Percentiles rank a stretch among this genome's conserved stretches.
Evolutionary conservation across 2,329 filamentous ascomycete genomes (phyloP).

Genomic region (Aspergillus sclerotialis): DNA sequence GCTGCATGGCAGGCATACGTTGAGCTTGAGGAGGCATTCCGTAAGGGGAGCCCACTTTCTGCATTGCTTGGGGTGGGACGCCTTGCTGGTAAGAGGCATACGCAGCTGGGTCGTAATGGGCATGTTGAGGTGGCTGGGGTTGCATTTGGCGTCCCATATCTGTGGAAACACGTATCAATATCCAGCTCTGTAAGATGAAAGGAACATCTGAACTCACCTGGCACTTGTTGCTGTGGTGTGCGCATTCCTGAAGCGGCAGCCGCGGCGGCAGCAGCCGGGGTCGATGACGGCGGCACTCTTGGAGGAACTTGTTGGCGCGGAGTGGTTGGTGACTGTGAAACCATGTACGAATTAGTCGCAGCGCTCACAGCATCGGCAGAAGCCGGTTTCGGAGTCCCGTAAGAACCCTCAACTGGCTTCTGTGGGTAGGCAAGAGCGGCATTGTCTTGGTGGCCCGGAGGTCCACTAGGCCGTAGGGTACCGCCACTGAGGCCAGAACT

Average conservation of each 20-base stretch:
- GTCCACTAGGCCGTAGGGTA: conserved; percentile 54
- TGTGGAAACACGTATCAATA: conserved; percentile 29
- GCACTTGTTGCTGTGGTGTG: conserved; percentile 35
- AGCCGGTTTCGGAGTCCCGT: conserved; percentile 29
- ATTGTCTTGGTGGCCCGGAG: conserved; percentile 36
- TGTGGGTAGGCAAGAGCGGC: conserved; percentile 27
- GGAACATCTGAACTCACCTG: conserved; percentile 36
- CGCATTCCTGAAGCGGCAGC: conserved; percentile 43
- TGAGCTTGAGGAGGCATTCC: conserved; percentile 1
- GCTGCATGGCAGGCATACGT: conserved; percentile 18
- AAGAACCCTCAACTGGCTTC: conserved; percentile 30
- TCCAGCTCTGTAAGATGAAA: not conserved
- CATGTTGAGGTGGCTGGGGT: conserved; percentile 40
- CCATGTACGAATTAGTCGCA: conserved; percentile 35
- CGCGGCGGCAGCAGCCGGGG: conserved; percentile 43
- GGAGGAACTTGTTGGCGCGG: conserved; percentile 40
- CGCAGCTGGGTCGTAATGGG: conserved; percentile 37
- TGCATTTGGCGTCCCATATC: conserved; percentile 34
- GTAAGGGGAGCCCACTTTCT: conserved; percentile 19
- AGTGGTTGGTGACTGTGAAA: conserved; percentile 39
- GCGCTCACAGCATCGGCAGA: conserved; percentile 37
- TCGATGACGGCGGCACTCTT: conserved; percentile 42
- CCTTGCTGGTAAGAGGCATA: conserved; percentile 33
- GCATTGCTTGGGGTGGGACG: conserved; percentile 20
- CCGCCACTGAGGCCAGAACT: conserved; percentile 54